Conservation (phyloP, 1,284 basidiomycete species). For the Trametes polyzona region DNA sequence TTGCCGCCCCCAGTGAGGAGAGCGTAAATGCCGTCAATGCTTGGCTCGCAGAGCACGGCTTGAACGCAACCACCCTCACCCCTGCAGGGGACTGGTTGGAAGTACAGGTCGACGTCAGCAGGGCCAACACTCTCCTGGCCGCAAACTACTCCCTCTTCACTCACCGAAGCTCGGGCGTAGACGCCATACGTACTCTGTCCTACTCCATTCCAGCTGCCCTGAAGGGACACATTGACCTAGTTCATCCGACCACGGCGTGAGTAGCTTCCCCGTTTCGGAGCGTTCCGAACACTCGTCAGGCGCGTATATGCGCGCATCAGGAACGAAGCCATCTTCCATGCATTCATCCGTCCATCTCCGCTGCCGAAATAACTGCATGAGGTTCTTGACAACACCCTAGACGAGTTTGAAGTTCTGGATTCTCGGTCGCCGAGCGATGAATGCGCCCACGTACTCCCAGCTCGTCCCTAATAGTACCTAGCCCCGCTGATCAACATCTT, state of each 20-base stretch:
- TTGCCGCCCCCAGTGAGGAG: conserved; percentile 41
- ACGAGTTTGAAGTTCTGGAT: no score
- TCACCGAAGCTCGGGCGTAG: conserved; percentile 37
- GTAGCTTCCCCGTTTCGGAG: neutral
- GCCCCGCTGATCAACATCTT: no score
- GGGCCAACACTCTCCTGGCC: conserved; percentile 43
- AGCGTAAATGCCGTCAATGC: conserved; percentile 40
- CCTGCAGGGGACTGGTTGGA: conserved; percentile 47
- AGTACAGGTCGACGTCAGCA: conserved; percentile 40
- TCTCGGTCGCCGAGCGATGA: no score
- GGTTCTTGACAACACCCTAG: no score
- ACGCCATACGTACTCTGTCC: conserved; percentile 41
- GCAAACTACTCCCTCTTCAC: conserved; percentile 44
- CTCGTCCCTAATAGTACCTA: no score
- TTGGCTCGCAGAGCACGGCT: conserved; percentile 42
- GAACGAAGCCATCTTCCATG: neutral
- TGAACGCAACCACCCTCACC: conserved; percentile 36
- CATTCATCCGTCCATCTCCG: no score
- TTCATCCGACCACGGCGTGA: conserved; percentile 44
- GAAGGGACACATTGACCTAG: conserved; percentile 40
- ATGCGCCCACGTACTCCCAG: no score
- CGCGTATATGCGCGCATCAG: neutral
- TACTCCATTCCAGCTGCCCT: conserved; percentile 46
- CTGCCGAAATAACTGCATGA: no score
- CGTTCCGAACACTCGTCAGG: neutral